Evolutionary conservation across 441 rosid species (phyloP).

Genomic region (Pelargonium cotyledonis): DNA sequence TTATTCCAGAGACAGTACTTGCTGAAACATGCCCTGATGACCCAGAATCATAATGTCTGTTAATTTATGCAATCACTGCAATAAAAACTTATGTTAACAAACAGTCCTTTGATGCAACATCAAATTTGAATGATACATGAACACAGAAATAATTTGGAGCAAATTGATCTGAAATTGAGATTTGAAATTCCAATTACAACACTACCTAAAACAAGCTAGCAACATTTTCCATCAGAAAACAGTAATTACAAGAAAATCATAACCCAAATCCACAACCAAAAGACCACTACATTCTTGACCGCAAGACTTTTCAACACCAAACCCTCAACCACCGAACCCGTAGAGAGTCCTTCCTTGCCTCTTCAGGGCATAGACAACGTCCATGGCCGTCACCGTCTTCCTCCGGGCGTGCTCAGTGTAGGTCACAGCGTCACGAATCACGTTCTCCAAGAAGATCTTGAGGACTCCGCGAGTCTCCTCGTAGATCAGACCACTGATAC

Average conservation of each 20-base stretch:
- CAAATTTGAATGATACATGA: no score
- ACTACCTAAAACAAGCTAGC: background rate
- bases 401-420: slow-evolving; percentile 26
- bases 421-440: slow-evolving; percentile 25
- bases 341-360: slow-evolving; percentile 25
- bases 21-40: background rate
- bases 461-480: slow-evolving; percentile 26
- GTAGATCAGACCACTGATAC: slow-evolving; percentile 27
- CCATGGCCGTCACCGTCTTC: slow-evolving; percentile 27
- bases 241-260: background rate
- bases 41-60: no score
- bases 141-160: background rate
- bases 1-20: background rate
- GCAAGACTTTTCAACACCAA: background rate
- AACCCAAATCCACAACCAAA: background rate
- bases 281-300: background rate
- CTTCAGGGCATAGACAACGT: slow-evolving; percentile 25
- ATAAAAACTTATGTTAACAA: no score
- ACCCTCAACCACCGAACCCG: slow-evolving; percentile 22
- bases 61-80: no score
- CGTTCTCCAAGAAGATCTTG: slow-evolving; percentile 28
- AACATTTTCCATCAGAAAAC: slow-evolving; percentile 2
- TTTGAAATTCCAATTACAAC: background rate
- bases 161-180: background rate
- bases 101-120: no score